Conservation (phyloP, 768 basidiomycete species). For the Daedaleopsis nitida region DNA sequence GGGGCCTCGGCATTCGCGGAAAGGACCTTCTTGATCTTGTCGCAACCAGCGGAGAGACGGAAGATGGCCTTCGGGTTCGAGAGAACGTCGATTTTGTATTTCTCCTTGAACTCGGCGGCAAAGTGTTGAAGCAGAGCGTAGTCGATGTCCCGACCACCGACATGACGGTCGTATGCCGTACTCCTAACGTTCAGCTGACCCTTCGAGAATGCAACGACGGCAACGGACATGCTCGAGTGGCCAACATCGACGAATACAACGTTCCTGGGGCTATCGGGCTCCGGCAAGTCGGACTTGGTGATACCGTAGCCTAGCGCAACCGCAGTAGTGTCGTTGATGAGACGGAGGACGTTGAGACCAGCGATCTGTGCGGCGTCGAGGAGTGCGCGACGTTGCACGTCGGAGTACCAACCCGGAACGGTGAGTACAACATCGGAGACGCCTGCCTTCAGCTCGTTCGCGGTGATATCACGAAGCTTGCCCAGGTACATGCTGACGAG, state of each 20-base stretch:
- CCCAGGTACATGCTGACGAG: conserved; percentile 89
- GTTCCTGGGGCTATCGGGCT: conserved; percentile 76
- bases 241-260: conserved; percentile 96
- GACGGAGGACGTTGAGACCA: conserved; percentile 85
- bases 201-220: conserved; percentile 92
- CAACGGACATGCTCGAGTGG: conserved; percentile 85
- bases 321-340: conserved; percentile 98
- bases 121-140: conserved; percentile 88
- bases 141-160: conserved; percentile 97
- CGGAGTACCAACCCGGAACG: conserved; percentile 96
- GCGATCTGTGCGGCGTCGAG: conserved; percentile 90
- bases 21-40: conserved; percentile 94
- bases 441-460: conserved; percentile 80
- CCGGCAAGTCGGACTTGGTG: conserved; percentile 96
- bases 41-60: conserved; percentile 86
- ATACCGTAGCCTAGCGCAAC: conserved; percentile 97
- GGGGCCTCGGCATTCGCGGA: conserved; percentile 91
- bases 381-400: conserved; percentile 87
- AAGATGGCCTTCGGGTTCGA: conserved; percentile 90
- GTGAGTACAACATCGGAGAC: conserved; percentile 95
- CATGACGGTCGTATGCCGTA: conserved; percentile 89
- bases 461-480: conserved; percentile 86
- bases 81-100: conserved; percentile 97
- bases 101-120: conserved; percentile 87
- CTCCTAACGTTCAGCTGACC: conserved; percentile 86